Evolutionary conservation across 805 yeast species (phyloP), one percentile per base, ranked within the genome.

Genomic region (Saccharomycopsis amapae): DNA sequence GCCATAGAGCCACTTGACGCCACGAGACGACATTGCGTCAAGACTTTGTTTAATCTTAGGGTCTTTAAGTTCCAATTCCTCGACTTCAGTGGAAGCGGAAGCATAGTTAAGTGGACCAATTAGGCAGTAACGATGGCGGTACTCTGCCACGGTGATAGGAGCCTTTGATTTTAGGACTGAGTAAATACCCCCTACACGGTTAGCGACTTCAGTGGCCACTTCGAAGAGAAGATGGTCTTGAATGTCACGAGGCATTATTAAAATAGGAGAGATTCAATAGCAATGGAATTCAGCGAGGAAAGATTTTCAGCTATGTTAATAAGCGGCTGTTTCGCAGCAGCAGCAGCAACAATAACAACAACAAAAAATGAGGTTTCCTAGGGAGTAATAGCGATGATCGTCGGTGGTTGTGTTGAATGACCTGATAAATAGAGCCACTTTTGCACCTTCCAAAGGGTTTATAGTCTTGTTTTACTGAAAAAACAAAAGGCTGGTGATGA

Each of bases 131-230:
- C 96, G 73, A 56, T 83, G 86, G 53, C 85, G 76, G 65, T 88
- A 93, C 64, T 90, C 97, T 34, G 94, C 88, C 42, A 85, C 90
- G 6, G 98, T 90, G 50, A 89, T 88, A 6, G 97, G 97, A 5
- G 97, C 97, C 65, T 90, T 90, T 9, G 96, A 86, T 63, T 93
- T 93, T 59, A 90, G 74, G 43, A 90, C 98, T 5, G 97, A 89
- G 68, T 90, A 90, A 62, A 90, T 90, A 31, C 98, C 98, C 42
- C 98, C 98, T 19, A 90, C 97, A 58, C 94, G 74, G 69, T 93
- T 89, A 58, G 97, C 97, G 42, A 90, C 97, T 63, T 90, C 98
- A 1, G 98, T 90, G 51, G 97, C 95, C 38, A 86, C 83, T 68
- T 90, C 98, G 59, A 90, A 88, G 41, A 93, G 73, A 45, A 89